A percentile compares a stretch with the other conserved stretches of the same genome.
Conservation (phyloP, 2,329 filamentous ascomycete genomes). For the Colletotrichum sp. region DNA sequence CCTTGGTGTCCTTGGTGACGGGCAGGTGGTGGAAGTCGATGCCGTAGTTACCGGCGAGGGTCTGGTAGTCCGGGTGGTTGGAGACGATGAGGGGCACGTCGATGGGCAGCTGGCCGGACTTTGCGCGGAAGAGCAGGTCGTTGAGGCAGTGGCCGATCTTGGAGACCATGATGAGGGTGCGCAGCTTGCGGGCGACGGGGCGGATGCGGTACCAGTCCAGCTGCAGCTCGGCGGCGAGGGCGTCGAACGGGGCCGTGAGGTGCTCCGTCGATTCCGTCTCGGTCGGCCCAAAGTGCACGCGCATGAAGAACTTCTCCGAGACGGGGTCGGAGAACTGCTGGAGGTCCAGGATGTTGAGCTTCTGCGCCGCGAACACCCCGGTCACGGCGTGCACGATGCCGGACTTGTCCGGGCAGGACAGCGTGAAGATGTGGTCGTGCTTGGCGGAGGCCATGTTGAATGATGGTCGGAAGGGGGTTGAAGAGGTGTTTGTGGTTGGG, state of each 20-base stretch:
- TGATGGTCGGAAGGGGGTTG: background rate
- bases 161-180: constrained; percentile 86
- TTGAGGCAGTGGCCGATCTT: constrained; percentile 89
- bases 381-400: constrained; percentile 88
- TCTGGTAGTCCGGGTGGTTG: constrained; percentile 77
- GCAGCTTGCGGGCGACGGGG: constrained; percentile 71
- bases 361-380: constrained; percentile 73
- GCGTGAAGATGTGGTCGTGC: constrained; percentile 69
- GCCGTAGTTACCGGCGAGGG: constrained; percentile 74
- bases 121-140: constrained; percentile 80
- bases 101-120: constrained; percentile 75
- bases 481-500: background rate
- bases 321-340: constrained; percentile 83
- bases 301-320: constrained; percentile 84
- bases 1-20: constrained; percentile 79
- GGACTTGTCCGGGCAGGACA: constrained; percentile 84
- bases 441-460: constrained; percentile 18
- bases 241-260: constrained; percentile 60
- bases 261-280: constrained; percentile 53
- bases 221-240: constrained; percentile 65
- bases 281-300: constrained; percentile 78
- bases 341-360: constrained; percentile 82
- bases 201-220: constrained; percentile 74
- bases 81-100: constrained; percentile 81
- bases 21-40: constrained; percentile 83